phyloP scores from a whole-genome alignment of 495 filamentous ascomycete species.

The Hyaloscypha bicolor region DNA sequence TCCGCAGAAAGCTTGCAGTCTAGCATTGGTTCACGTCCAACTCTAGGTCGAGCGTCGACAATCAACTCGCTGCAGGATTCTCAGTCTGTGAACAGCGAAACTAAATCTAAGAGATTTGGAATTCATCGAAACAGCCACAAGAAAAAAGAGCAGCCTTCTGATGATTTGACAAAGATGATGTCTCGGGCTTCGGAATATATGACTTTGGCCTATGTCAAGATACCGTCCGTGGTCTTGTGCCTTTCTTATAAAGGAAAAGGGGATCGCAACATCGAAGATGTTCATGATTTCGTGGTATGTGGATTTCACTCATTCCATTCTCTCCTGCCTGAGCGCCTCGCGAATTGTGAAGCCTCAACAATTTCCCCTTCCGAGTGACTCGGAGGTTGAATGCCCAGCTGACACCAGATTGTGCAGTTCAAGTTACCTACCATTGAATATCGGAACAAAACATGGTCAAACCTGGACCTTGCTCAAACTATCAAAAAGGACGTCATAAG shows the following conservation, averaged over 20 bases:
- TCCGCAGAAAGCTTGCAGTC: conserved; percentile 68
- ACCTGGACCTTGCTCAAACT: conserved; percentile 87
- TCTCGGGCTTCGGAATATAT: conserved; percentile 93
- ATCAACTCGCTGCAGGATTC: conserved; percentile 48
- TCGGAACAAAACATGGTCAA: conserved; percentile 98
- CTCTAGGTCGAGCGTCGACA: conserved; percentile 49
- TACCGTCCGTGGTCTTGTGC: conserved; percentile 92
- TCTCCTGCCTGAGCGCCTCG: too few species aligned
- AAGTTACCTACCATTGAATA: conserved; percentile 93
- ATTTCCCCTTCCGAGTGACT: too few species aligned
- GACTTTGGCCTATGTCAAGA: conserved; percentile 93
- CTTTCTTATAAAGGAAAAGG: conserved; percentile 96
- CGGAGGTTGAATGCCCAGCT: too few species aligned
- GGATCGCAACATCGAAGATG: conserved; percentile 91
- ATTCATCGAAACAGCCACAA: conserved; percentile 53
- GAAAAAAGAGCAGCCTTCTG: conserved; percentile 60
- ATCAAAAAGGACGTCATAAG: conserved; percentile 93
- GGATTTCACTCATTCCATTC: too few species aligned
- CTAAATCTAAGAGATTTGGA: conserved; percentile 53
- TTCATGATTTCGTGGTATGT: conserved; percentile 81
- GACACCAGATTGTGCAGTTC: conserved; percentile 48
- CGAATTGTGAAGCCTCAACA: too few species aligned
- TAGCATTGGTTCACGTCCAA: conserved; percentile 45
- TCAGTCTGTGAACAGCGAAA: conserved; percentile 44
- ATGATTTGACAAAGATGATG: conserved; percentile 99